phyloP scores from a whole-genome alignment of 2,329 filamentous ascomycete species.

The Colletotrichum horii region DNA sequence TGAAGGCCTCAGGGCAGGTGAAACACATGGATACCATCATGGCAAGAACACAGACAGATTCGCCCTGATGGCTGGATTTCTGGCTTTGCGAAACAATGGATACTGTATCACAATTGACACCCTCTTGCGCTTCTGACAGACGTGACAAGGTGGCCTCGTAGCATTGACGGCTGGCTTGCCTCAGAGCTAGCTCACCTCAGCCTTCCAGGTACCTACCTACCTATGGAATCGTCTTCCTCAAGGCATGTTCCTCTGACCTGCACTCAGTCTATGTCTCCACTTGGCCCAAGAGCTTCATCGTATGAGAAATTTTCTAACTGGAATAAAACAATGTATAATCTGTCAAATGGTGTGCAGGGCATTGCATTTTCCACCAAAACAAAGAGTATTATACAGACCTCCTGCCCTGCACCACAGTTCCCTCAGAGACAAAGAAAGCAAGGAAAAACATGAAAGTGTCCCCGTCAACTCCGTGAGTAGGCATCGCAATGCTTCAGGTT shows the following conservation, averaged over 20 bases:
- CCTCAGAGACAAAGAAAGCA: background rate
- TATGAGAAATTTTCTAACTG: background rate
- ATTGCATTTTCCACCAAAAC: background rate
- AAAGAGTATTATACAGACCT: conserved; percentile 22
- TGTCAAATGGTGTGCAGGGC: conserved; percentile 6
- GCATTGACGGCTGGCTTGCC: too few species aligned
- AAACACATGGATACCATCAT: background rate
- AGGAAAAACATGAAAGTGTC: conserved; percentile 9
- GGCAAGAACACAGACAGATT: background rate
- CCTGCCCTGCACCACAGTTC: background rate
- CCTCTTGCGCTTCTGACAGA: background rate
- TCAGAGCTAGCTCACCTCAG: too few species aligned
- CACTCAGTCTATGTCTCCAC: background rate
- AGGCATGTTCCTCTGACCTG: background rate
- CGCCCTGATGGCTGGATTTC: background rate
- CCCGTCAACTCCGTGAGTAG: conserved; percentile 21
- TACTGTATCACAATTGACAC: background rate
- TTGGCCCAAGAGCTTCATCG: background rate
- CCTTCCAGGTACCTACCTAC: too few species aligned
- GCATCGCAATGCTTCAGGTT: conserved; percentile 15
- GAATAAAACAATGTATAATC: conserved; percentile 13
- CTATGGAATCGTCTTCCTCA: background rate
- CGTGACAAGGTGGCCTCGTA: background rate
- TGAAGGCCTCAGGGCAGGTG: background rate
- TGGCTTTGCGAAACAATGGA: background rate